These are phyloP conservation scores for Agrostemma githago DNA, from an alignment of 148 eudicot species.

Conservation along the genomic window DNA sequence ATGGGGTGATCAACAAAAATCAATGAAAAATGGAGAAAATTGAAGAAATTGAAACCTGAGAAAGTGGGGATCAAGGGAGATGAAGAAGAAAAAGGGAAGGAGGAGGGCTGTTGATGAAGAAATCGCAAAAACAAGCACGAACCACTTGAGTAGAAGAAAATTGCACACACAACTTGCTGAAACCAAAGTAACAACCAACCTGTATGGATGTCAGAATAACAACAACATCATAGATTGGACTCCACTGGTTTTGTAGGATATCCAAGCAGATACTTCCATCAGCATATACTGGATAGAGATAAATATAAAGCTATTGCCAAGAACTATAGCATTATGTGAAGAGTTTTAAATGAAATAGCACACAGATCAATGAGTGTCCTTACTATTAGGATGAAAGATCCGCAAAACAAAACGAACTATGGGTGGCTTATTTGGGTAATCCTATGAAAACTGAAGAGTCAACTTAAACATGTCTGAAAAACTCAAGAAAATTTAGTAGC, in stretches of 20 bases:
- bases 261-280: slow-evolving; percentile 70
- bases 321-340: background rate
- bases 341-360: background rate
- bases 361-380: slow-evolving; percentile 20
- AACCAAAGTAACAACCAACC: slow-evolving; percentile 26
- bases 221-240: slow-evolving; percentile 65
- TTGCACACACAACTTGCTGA: background rate
- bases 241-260: slow-evolving; percentile 66
- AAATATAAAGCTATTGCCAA: slow-evolving; percentile 6
- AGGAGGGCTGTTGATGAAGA: too few relatives aligned
- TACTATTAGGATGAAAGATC: slow-evolving; percentile 71
- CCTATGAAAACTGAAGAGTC: slow-evolving; percentile 56
- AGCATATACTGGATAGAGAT: slow-evolving; percentile 46
- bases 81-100: too few relatives aligned
- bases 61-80: too few relatives aligned
- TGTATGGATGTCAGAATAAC: slow-evolving; percentile 66
- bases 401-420: slow-evolving; percentile 59
- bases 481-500: slow-evolving; percentile 3
- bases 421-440: slow-evolving; percentile 68
- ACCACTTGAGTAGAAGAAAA: background rate
- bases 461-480: slow-evolving; percentile 53
- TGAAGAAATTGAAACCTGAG: too few relatives aligned
- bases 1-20: too few relatives aligned
- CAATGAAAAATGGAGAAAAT: too few relatives aligned
- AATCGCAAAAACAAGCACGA: background rate